Evolutionary conservation across 345 rosid species (phyloP).

Genomic region (Pelargonium nanum): DNA sequence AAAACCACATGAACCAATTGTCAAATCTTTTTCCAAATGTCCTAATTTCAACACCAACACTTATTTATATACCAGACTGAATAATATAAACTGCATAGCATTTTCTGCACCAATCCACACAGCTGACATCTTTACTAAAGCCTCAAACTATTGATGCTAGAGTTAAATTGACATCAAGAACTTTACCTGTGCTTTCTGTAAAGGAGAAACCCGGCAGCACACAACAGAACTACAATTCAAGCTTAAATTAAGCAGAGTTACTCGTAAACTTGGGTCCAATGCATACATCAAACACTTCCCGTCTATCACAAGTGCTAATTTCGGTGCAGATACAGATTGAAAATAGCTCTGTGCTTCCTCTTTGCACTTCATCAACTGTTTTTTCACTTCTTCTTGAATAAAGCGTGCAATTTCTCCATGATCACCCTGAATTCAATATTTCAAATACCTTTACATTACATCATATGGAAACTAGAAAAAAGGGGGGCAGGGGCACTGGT

Average conservation of each 20-base stretch:
- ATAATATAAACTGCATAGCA: not conserved
- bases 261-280: conserved; percentile 77
- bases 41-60: not conserved
- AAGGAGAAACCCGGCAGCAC: conserved; percentile 98
- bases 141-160: not conserved
- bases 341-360: conserved; percentile 71
- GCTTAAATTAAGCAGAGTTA: conserved; percentile 78
- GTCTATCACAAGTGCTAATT: conserved; percentile 78
- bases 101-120: not conserved
- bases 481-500: not conserved
- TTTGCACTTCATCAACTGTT: conserved; percentile 58
- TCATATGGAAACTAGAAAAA: not conserved
- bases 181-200: conserved; percentile 96
- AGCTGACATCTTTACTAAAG: too few species aligned
- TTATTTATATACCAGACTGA: not conserved
- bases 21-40: too few species aligned
- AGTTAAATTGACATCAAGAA: not conserved
- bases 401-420: conserved; percentile 83
- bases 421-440: conserved; percentile 57
- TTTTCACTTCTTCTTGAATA: conserved; percentile 81
- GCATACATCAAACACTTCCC: conserved; percentile 98
- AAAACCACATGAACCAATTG: not conserved
- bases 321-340: conserved; percentile 53
- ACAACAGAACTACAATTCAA: conserved; percentile 92
- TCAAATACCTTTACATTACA: not conserved